Evolutionary conservation across 805 yeast species (phyloP), one percentile per base, ranked within the genome.

Genomic region (Torulaspora quercuum): DNA sequence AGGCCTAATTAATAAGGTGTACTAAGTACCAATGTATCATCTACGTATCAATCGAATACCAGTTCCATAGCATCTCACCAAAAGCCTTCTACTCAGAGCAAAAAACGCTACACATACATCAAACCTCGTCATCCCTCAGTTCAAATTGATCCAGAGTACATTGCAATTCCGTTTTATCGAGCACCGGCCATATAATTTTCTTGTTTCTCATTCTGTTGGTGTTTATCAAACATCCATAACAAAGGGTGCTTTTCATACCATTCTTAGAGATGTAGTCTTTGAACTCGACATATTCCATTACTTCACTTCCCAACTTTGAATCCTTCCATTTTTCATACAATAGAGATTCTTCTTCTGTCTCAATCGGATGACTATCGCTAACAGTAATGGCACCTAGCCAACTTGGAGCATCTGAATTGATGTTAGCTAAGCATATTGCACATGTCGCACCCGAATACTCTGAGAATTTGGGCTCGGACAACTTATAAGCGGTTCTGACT

Each of bases 401-500:
- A 9, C 61, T 55, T 37, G 72, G 66, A 3, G 92, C 82, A 42
- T 76, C 71, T 21, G 68, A 69, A 41, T 73, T 76, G 8, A 82
- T 70, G 1, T 61, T 65, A 4, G 59, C 65, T 1, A 71, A 69
- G 53, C 95, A 86, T 1, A 85, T 46, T 9, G 60, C 61, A 58
- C 95, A 86, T 5, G 30, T 34, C 16, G 38, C 24, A 15, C 40
- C 35, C 5, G 32, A 18, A 25, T 18, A 7, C 7, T 18, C 15
- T 13, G 17, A 6, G 33, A 41, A 19, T 19, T 38, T 55, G 0
- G 84, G 85, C 6, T 68, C 68, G 2, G 70, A 72, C 29, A 89
- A 62, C 56, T 90, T 88, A 31, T 80, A 80, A 4, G 92, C 95
- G 0, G 95, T 88, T 47, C 85, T 80, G 9, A 88, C 88, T 13